Evolutionary conservation across 305 asterid species (phyloP).

Genomic region (Fraxinus greggii): DNA sequence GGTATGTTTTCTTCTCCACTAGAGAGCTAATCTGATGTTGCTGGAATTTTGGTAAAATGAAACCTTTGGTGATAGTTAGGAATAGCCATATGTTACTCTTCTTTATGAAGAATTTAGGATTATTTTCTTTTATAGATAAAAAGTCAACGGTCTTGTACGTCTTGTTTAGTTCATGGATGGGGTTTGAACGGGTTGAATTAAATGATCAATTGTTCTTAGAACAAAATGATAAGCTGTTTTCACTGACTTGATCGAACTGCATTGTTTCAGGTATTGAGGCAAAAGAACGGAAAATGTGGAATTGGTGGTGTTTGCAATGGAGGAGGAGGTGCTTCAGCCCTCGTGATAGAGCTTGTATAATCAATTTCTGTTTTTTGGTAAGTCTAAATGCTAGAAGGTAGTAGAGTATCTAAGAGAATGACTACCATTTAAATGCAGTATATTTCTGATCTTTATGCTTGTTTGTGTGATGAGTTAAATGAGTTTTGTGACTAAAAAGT

Average conservation of each 20-base stretch:
- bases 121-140: not conserved
- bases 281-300: slow-evolving; percentile 75
- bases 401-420: not conserved
- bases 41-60: not conserved
- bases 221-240: not conserved
- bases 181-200: not conserved
- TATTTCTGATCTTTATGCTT: not conserved
- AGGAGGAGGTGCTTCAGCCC: slow-evolving; percentile 99
- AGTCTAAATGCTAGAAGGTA: slow-evolving; percentile 10
- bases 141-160: slow-evolving; percentile 1
- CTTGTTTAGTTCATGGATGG: not conserved
- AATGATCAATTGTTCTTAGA: not conserved
- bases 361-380: slow-evolving; percentile 24
- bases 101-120: not conserved
- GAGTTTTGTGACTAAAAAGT: not conserved
- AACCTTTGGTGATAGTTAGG: not conserved
- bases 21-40: not conserved
- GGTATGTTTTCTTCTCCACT: slow-evolving; percentile 45
- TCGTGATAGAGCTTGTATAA: slow-evolving; percentile 73
- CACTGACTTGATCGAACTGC: slow-evolving; percentile 8
- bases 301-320: slow-evolving; percentile 95
- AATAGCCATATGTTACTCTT: not conserved
- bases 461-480: not conserved
- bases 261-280: slow-evolving; percentile 66
- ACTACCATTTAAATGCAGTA: not conserved